These are phyloP conservation scores for Gastrodia elata DNA, from an alignment of 106 monocot genomes.

Conservation along the genomic window DNA sequence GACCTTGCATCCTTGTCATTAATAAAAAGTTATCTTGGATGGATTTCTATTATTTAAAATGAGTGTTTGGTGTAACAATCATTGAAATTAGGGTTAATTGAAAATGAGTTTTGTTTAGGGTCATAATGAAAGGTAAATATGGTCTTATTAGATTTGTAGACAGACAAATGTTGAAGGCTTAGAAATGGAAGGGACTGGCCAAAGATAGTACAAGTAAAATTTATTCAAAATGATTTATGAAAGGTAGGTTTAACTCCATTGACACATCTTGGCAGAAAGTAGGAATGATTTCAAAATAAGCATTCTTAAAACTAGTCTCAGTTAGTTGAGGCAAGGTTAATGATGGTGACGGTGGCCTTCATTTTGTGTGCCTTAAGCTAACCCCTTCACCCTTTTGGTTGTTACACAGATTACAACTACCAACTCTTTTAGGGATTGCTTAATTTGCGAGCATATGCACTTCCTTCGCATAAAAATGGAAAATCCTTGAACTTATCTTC, in stretches of 20 bases:
- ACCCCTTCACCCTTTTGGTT: not conserved
- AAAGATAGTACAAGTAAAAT: not conserved
- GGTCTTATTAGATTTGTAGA: too few species aligned
- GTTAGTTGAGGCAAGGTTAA: not conserved
- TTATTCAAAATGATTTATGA: not conserved
- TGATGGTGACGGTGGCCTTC: not conserved
- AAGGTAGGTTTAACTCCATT: not conserved
- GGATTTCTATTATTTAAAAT: not conserved
- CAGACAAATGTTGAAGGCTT: too few species aligned
- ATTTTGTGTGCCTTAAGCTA: not conserved
- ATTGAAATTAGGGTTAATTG: not conserved
- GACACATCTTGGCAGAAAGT: too few species aligned
- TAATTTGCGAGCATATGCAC: too few species aligned
- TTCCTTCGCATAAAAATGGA: too few species aligned
- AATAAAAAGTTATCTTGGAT: not conserved
- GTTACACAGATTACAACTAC: not conserved
- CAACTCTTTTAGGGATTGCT: not conserved
- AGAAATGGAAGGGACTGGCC: too few species aligned
- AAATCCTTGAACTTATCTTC: too few species aligned
- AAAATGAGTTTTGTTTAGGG: not conserved
- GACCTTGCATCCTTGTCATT: not conserved
- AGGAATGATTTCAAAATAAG: not conserved
- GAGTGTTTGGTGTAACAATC: not conserved
- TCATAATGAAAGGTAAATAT: not conserved
- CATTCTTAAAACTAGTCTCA: not conserved